Conservation (phyloP, 1,139 yeast species). For the Groenewaldozyma auringiensis region DNA sequence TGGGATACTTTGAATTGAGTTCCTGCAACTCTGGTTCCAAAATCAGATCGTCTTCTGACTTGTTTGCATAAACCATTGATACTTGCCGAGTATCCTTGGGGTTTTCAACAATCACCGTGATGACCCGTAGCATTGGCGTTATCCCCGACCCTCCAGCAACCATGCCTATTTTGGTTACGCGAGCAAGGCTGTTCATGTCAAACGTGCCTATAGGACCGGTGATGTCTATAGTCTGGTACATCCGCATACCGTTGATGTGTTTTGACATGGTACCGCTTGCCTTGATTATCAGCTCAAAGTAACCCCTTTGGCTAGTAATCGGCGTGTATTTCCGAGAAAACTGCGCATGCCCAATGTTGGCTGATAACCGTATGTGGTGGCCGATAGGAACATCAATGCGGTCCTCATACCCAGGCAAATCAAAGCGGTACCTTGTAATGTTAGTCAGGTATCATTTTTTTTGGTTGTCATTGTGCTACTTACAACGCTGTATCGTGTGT, state of each 20-base stretch:
- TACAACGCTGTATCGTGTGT: constrained; percentile 75
- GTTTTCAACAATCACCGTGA: constrained; percentile 63
- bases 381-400: constrained; percentile 85
- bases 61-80: constrained; percentile 64
- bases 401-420: constrained; percentile 59
- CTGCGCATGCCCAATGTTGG: constrained; percentile 72
- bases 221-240: constrained; percentile 61
- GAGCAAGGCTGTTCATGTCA: constrained; percentile 66
- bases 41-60: constrained; percentile 64
- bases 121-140: constrained; percentile 85
- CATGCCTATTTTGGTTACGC: constrained; percentile 66
- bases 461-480: constrained; percentile 9
- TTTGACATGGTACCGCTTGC: constrained; percentile 78
- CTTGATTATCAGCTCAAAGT: constrained; percentile 79
- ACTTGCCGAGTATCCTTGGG: constrained; percentile 70
- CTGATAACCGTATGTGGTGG: constrained; percentile 54
- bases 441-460: neutral
- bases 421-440: constrained; percentile 53
- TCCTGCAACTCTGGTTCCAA: constrained; percentile 69
- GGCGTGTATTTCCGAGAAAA: constrained; percentile 88
- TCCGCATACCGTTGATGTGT: constrained; percentile 53
- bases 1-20: constrained; percentile 50
- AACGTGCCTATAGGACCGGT: constrained; percentile 91
- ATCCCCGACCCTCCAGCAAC: constrained; percentile 94
- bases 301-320: constrained; percentile 50